Evolutionary conservation across 2,329 filamentous ascomycete species (phyloP).

Genomic region (Phialophora chinensis): DNA sequence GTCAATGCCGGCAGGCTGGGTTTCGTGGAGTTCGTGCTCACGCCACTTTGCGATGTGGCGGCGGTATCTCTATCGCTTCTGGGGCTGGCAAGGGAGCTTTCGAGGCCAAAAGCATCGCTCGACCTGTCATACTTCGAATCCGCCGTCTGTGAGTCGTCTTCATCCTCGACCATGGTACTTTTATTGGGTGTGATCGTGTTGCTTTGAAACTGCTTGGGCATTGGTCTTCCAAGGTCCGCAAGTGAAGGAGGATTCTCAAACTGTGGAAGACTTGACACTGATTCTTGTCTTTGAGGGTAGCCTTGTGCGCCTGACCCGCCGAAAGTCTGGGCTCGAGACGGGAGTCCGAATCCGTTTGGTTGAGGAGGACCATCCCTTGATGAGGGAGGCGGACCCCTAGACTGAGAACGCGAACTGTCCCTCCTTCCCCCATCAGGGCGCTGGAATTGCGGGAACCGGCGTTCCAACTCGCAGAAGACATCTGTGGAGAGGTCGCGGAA

Average conservation of each 20-base stretch:
- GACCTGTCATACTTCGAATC: constrained; percentile 65
- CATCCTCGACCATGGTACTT: constrained; percentile 95
- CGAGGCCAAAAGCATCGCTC: constrained; percentile 68
- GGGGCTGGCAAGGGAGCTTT: constrained; percentile 51
- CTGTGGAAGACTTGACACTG: constrained; percentile 29
- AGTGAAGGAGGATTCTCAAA: constrained; percentile 30
- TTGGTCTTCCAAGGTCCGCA: constrained; percentile 74
- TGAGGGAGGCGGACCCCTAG: constrained; percentile 62
- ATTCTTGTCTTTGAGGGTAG: constrained; percentile 26
- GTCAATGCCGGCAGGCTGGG: constrained; percentile 81
- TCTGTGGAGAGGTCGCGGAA: constrained; percentile 94
- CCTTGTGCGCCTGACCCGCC: constrained; percentile 30
- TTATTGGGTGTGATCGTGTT: constrained; percentile 98
- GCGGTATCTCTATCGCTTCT: constrained; percentile 54
- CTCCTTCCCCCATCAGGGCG: constrained; percentile 70
- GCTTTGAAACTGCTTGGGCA: constrained; percentile 88
- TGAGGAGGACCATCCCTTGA: constrained; percentile 44
- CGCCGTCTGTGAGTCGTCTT: constrained; percentile 69
- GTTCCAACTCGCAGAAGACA: constrained; percentile 92
- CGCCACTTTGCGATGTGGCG: constrained; percentile 53
- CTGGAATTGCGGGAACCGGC: constrained; percentile 82
- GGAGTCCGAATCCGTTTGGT: constrained; percentile 44
- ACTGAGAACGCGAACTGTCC: constrained; percentile 68
- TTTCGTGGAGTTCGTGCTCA: constrained; percentile 68
- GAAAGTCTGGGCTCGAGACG: constrained; percentile 38